Percentiles rank a stretch among this genome's conserved stretches.
phyloP scores from a whole-genome alignment of 371 early-diverging fungal genomes.

The Chytridiales sp. region DNA sequence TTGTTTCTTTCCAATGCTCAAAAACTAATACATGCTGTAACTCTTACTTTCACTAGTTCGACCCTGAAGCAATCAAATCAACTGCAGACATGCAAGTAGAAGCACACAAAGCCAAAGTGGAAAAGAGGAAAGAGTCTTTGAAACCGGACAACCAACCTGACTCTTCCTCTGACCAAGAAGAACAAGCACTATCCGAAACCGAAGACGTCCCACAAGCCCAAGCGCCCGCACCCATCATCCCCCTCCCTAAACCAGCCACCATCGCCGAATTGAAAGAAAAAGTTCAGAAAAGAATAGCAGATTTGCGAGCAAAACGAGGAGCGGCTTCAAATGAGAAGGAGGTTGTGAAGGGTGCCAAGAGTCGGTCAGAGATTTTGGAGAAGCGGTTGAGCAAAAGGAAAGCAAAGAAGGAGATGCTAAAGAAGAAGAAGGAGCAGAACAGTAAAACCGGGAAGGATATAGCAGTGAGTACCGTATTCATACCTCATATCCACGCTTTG shows the following conservation, averaged over 20 bases:
- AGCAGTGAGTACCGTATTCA: no score
- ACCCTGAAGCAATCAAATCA: conserved; percentile 34
- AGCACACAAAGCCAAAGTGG: no score
- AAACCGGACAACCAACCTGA: background rate
- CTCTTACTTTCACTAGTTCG: conserved; percentile 21
- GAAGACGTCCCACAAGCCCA: background rate
- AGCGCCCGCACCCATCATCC: no score
- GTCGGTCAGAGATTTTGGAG: conserved; percentile 74
- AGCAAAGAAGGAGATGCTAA: conserved; percentile 59
- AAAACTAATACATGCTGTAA: background rate
- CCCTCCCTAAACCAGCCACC: conserved; percentile 25
- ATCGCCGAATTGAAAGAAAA: conserved; percentile 69
- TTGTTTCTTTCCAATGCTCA: background rate
- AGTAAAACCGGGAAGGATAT: conserved; percentile 8
- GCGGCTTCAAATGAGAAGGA: conserved; percentile 10
- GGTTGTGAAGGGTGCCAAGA: conserved; percentile 42
- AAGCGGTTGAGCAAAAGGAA: conserved; percentile 76
- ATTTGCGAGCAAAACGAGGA: conserved; percentile 67
- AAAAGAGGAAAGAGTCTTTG: no score
- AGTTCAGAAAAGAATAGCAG: conserved; percentile 69
- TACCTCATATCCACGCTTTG: no score
- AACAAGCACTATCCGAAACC: background rate
- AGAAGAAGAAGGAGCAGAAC: conserved; percentile 32
- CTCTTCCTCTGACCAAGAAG: background rate
- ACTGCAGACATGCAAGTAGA: conserved; percentile 53